Evolutionary conservation across 192 early-diverging fungal genomes (phyloP), one percentile per base, ranked within the genome.

Genomic region (Backusella mclennaniae): DNA sequence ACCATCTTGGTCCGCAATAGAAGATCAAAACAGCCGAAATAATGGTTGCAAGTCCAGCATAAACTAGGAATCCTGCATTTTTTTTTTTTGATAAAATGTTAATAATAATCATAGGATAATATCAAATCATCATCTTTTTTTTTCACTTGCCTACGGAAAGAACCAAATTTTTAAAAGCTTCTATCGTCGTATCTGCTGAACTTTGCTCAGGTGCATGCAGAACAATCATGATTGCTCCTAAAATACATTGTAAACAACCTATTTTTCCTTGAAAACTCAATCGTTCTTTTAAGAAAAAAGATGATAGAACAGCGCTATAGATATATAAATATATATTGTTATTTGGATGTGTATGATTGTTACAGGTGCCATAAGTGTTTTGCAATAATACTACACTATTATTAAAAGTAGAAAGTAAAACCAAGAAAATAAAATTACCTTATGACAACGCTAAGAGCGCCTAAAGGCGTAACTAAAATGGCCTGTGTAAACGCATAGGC

Each of bases 401-500:
- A n/a, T 52, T 17, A 8, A 6, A 23, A 69, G 14, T 53, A 73
- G 36, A 63, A 73, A 73, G 33, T 23, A 26, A 35, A 73, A 68
- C 41, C 6, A 9, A 4, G 35, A 38, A 52, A 41, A 17, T 26
- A 3, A 15, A 66, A 44, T 52, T 86, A 90, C 89, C 87, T 94
- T 29, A 97, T 90, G 59, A 99, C 90, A 8, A 97, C 96, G 83
- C 93, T 95, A 15, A 95, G 86, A 15, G 96, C 96, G 31, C 97
- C 97, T 49, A 99, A 83, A 39, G 97, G 97, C 5, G 97, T 99
- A 11, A 99, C 95, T 39, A 99, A 80, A 53, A 99, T 95, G n/a
- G 97, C 97, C 1, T 95, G 96, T 36, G 95, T 94, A 87, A 95
- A 99, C 33, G 95, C 92, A 79, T 99, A 99, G n/a, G 97, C 97